phyloP scores from a whole-genome alignment of 192 early-diverging fungal species.

The Phlyctochytrium arcticum region DNA sequence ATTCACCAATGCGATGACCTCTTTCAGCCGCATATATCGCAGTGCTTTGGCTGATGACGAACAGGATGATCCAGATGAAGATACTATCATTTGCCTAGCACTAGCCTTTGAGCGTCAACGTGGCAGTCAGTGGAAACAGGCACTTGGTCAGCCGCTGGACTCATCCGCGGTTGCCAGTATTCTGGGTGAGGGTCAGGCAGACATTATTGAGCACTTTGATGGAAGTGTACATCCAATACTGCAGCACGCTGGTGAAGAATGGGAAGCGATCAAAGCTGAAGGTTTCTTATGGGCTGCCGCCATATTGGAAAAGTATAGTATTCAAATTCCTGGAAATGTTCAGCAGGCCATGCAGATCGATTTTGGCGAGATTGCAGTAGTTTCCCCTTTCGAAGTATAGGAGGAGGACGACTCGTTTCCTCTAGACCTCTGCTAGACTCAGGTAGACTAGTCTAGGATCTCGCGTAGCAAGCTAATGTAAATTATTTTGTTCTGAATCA shows the following conservation, averaged over 20 bases:
- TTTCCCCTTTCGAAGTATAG: no score
- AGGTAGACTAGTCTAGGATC: no score
- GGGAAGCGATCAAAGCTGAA: neutral
- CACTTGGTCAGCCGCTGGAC: neutral
- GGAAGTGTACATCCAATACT: slow-evolving; percentile 7
- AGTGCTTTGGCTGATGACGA: no score
- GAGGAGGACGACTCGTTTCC: no score
- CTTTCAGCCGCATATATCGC: no score
- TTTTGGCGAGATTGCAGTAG: no score
- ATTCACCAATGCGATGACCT: no score
- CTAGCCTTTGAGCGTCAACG: neutral
- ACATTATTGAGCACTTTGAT: slow-evolving; percentile 10
- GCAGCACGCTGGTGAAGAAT: neutral
- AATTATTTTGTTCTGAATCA: no score
- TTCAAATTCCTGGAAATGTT: slow-evolving; percentile 2
- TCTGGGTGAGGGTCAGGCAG: slow-evolving; percentile 3
- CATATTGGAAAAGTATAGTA: slow-evolving; percentile 22
- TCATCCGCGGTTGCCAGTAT: neutral
- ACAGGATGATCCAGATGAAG: no score
- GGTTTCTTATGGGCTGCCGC: slow-evolving; percentile 26
- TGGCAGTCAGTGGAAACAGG: neutral
- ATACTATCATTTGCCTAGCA: slow-evolving; percentile 28
- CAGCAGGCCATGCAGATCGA: no score
- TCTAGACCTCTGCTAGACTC: no score
- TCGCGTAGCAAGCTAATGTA: no score